Percentiles rank a stretch among this genome's conserved stretches.
These are phyloP conservation scores for Fraxinus greggii DNA, from an alignment of 305 asterid genomes.

Conservation along the genomic window DNA sequence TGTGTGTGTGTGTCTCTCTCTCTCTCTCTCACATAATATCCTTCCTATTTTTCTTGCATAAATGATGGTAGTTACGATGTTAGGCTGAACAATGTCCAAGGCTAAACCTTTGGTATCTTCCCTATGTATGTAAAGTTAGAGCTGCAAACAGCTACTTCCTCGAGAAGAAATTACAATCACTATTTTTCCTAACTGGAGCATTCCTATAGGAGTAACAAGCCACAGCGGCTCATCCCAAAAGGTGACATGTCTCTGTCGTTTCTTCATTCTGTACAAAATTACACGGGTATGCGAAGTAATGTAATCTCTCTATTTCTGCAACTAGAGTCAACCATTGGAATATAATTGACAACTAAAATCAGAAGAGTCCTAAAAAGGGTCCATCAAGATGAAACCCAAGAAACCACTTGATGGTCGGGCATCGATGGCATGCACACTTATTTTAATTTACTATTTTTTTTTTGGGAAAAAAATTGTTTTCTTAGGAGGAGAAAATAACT, in stretches of 20 bases:
- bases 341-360: neutral
- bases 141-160: neutral
- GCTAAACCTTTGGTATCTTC: neutral
- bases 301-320: neutral
- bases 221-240: neutral
- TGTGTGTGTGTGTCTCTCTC: neutral
- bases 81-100: neutral
- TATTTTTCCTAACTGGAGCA: neutral
- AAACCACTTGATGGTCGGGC: neutral
- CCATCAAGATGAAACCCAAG: constrained; percentile 3
- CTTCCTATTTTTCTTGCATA: neutral
- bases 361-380: neutral
- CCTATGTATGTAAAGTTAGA: neutral
- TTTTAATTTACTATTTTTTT: neutral
- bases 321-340: neutral
- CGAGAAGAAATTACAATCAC: neutral
- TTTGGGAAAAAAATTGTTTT: neutral
- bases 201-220: neutral
- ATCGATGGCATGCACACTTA: neutral
- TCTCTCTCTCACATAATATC: neutral
- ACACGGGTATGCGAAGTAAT: neutral
- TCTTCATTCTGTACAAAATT: neutral
- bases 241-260: neutral
- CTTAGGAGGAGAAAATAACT: neutral
- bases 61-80: neutral